Evolutionary conservation across 257 asterid species (phyloP), one percentile per base, ranked within the genome.

Genomic region (Capsicum rhomboideum): DNA sequence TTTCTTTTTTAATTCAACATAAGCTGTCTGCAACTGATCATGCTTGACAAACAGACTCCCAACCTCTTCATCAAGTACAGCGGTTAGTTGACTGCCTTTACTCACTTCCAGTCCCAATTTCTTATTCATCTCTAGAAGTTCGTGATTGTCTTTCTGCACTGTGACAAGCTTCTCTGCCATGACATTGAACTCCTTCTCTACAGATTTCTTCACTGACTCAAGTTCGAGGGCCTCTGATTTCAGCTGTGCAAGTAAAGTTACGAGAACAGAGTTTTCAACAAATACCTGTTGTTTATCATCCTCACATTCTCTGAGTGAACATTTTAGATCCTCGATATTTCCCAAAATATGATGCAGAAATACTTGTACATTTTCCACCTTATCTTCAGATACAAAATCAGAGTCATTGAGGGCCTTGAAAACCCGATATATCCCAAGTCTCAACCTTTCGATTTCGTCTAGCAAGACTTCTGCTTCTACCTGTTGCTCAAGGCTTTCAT

Each of bases 401-500:
- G 88, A 83, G 55, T 83, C 90, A 61, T 72, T 88, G 78, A 97
- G 87, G 40, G 90, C 93, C 85, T 83, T 86, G 87, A 93, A 95
- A 58, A 97, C 93, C 54, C 85, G 91, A 89, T 90, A 93, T 61
- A 97, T 97, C 79, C 95, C 92, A 82, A 89, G 84, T 74, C 97
- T 88, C 67, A 97, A 89, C 29, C 93, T 90, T 69, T 92, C 94
- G 11, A 95, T 93, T 87, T 95, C 98, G 74, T 95, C 97, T 86
- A 95, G 86, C 78, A 97, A 78, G 59, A 95, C 90, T 64, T 97
- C 99, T 67, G 95, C 88, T 89, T 97, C 99, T 6, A 95, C 95
- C 87, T 97, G 97, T 87, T 93, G 99, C 91, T 97, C 98, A 52
- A 97, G 98, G 82, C 93, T 93, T 85, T 95, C 99, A 42, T 88